Base-by-base conservation (phyloP, 306 rosid species). In the Mucuna pruriens region DNA sequence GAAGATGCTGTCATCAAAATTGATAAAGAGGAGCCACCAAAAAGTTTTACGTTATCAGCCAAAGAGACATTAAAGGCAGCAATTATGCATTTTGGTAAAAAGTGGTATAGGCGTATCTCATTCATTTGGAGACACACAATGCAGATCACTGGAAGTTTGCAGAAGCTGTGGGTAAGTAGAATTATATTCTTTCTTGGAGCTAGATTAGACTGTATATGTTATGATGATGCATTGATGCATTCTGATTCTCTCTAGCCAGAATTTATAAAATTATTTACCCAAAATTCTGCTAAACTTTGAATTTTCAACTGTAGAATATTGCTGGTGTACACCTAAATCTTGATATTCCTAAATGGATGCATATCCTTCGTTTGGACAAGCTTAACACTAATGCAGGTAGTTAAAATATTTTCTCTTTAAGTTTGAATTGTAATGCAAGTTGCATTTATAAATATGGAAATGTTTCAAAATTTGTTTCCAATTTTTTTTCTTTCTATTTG, bases 261-360 rank as follows among this genome's bases (percentile, higher is more conserved):
- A 52, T 75, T 70, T 71, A 57, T 61, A 31, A 25, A 48, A 33
- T 19, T 49, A 6, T 77, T 81, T 44, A 9, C 40, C 60, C 54
- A 74, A 81, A 29, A 48, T 29, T 78, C 46, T 83, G 70, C 84
- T 84, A 42, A 86, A 52, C 46, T 75, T 76, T 70, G 38, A 80
- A 71, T 44, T 67, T 85, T 80, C 68, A 78, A 78, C 64, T 90
- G 94, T 90, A 96, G 99, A 87, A 85, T 87, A 76, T 93, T 85
- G 85, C 97, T 54, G 98, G 98, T 67, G 88, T 96, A 81, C 91
- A 85, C 86, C 85, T 89, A 63, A 84, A 92, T 92, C 92, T 96
- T 84, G 98, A 96, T 85, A 73, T 89, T 82, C 97, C 97, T 60
- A 96, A 94, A 90, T 96, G 97, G 99, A 77, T 88, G 90, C 92